Percentiles rank a stretch among this genome's conserved stretches.
Evolutionary conservation across 371 early-diverging fungal species (phyloP).

Genomic region (Dipsacomyces acuminosporus): DNA sequence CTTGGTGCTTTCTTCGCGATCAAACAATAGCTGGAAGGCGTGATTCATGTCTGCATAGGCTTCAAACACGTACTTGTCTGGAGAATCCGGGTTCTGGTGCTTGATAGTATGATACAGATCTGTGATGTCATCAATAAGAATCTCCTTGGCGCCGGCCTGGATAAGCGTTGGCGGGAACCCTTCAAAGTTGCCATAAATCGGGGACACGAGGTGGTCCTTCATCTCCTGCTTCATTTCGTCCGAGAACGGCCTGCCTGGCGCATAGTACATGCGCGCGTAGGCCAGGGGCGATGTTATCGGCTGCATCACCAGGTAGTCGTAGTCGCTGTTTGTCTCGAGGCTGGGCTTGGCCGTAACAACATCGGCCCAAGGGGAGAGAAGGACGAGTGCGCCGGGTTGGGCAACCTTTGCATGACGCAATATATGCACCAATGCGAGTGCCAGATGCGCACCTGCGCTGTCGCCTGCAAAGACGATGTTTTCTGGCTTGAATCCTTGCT

Average conservation of each 20-base stretch:
- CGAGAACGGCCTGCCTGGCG: conserved; percentile 13
- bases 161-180: conserved; percentile 48
- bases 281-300: conserved; percentile 4
- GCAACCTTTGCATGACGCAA: conserved; percentile 16
- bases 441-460: conserved; percentile 62
- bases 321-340: conserved; percentile 5
- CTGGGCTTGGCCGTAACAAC: conserved; percentile 11
- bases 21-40: conserved; percentile 55
- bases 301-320: conserved; percentile 1
- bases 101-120: conserved; percentile 7
- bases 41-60: conserved; percentile 68
- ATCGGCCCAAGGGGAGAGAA: conserved; percentile 54
- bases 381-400: conserved; percentile 50
- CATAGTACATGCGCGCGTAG: conserved; percentile 8
- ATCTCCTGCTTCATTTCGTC: conserved; percentile 7
- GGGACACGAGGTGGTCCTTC: conserved; percentile 12
- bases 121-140: conserved; percentile 8
- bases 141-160: conserved; percentile 48
- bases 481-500: conserved; percentile 53
- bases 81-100: not conserved
- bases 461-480: conserved; percentile 73
- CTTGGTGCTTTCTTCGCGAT: not conserved
- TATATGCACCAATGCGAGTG: conserved; percentile 4
- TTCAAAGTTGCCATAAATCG: conserved; percentile 49
- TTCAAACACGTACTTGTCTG: conserved; percentile 1